Base-by-base conservation (phyloP, 768 basidiomycete species). In the Mycena filopes region DNA sequence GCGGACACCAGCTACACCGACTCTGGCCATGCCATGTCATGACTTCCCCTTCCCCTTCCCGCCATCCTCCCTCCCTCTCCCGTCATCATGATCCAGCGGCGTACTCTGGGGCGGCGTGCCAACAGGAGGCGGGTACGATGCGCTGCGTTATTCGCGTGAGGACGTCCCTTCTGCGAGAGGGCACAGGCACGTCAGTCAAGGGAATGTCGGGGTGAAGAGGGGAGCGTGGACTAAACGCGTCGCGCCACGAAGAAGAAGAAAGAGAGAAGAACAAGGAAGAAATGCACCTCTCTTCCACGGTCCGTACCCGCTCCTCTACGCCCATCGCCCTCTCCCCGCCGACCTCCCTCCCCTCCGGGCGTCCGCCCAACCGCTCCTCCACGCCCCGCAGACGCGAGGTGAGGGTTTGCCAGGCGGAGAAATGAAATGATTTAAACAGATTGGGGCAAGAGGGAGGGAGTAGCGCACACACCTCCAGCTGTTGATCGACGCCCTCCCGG, bases 401-500 rank as follows among this genome's bases (percentile, higher is more conserved):
- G 2, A 94, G 81, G 1, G 82, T 12, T 33, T 33, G 33, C 33
- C 7, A 33, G 33, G 33, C 33, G 33, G 6, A 12, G 7, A 6
- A 7, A 12, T 33, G 33, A 33, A 33, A 6, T 33, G 6, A 33
- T 33, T 33, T 12, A 12, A 33, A 12, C 6, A 12, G 33, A 12
- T 7, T 12, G 33, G 12, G 12, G 33, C 6, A 33, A 33, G 33
- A 7, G 33, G 33, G 12, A 12, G 12, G 33, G 33, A 33, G 33
- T 33, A 6, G 12, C n/a, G 33, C 33, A 33, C 33, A 12, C 33
- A 33, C 81, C 6, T 92, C 91, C 28, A 94, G 79, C 60, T 85
- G 82, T 55, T 94, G 93, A 65, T 92, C 88, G 10, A 95, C 88
- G 50, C 79, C 80, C 67, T 90, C 91, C 47, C 92, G 80, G n/a